Evolutionary conservation across 106 monocot species (phyloP).

Genomic region (Apostasia shenzhenica): DNA sequence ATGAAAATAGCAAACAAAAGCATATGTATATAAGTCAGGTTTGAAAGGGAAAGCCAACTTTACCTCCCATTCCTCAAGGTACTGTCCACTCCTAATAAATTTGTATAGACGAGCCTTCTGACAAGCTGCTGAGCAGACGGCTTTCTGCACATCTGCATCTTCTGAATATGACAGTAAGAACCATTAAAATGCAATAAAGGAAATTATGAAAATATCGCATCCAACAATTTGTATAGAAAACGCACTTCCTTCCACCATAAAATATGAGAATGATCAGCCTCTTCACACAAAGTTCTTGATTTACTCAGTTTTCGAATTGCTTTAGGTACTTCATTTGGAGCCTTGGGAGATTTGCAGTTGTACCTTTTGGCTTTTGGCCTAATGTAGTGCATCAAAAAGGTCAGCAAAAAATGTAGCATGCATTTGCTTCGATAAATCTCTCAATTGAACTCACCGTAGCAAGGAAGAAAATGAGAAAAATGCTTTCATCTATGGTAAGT

Average conservation of each 20-base stretch:
- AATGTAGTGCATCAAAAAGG: not conserved
- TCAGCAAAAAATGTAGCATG: not conserved
- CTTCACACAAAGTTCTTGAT: conserved; percentile 20
- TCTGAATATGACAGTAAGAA: conserved; percentile 34
- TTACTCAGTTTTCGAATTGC: conserved; percentile 32
- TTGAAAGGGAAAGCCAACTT: not conserved
- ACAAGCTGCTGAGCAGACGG: conserved; percentile 72
- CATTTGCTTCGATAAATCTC: not conserved
- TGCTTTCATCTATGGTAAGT: not conserved
- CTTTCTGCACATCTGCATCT: conserved; percentile 77
- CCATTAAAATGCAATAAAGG: not conserved
- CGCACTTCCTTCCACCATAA: conserved; percentile 92
- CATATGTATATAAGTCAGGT: not conserved
- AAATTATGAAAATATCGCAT: not conserved
- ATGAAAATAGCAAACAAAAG: not conserved
- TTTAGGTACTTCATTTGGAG: conserved; percentile 21
- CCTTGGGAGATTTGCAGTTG: conserved; percentile 25
- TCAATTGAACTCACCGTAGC: not conserved
- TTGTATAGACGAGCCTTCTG: conserved; percentile 63
- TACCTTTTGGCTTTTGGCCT: conserved; percentile 31
- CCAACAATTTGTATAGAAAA: not conserved
- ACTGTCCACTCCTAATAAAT: conserved; percentile 77
- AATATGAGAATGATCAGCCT: conserved; percentile 46
- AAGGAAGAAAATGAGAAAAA: conserved; percentile 5
- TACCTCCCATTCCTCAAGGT: conserved; percentile 93